Evolutionary conservation across 2,329 filamentous ascomycete species (phyloP).

Genomic region (Colletotrichum ledebouriae): DNA sequence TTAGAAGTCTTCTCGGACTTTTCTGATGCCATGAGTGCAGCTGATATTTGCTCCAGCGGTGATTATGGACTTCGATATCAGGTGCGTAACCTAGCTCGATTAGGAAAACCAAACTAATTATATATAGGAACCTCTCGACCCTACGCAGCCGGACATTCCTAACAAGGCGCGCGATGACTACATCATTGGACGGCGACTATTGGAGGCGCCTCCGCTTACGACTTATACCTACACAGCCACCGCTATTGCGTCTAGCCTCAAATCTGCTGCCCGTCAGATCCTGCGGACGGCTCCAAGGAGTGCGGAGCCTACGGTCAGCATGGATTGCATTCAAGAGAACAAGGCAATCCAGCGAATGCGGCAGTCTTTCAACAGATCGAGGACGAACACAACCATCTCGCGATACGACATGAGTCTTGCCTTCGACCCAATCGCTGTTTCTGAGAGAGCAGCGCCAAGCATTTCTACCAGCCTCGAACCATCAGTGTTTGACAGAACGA

Average conservation of each 20-base stretch:
- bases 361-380: constrained; percentile 50
- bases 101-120: constrained; percentile 33
- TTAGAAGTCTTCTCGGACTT: constrained; percentile 68
- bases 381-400: constrained; percentile 50
- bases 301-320: neutral
- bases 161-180: constrained; percentile 64
- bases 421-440: constrained; percentile 71
- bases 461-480: constrained; percentile 66
- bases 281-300: constrained; percentile 17
- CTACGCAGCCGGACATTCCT: constrained; percentile 70
- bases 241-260: constrained; percentile 34
- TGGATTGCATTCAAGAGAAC: constrained; percentile 50
- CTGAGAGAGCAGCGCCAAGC: constrained; percentile 57
- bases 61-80: constrained; percentile 58
- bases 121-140: constrained; percentile 67
- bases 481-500: constrained; percentile 82
- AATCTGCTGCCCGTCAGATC: constrained; percentile 32
- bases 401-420: constrained; percentile 69
- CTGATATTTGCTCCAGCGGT: constrained; percentile 70
- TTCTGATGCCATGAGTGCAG: constrained; percentile 72
- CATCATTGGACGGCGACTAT: constrained; percentile 60
- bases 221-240: constrained; percentile 45
- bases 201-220: constrained; percentile 59
- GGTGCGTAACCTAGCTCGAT: constrained; percentile 45
- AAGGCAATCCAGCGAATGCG: constrained; percentile 54